Evolutionary conservation across 2,329 filamentous ascomycete genomes (phyloP).

Genomic region (Cordyceps militaris): DNA sequence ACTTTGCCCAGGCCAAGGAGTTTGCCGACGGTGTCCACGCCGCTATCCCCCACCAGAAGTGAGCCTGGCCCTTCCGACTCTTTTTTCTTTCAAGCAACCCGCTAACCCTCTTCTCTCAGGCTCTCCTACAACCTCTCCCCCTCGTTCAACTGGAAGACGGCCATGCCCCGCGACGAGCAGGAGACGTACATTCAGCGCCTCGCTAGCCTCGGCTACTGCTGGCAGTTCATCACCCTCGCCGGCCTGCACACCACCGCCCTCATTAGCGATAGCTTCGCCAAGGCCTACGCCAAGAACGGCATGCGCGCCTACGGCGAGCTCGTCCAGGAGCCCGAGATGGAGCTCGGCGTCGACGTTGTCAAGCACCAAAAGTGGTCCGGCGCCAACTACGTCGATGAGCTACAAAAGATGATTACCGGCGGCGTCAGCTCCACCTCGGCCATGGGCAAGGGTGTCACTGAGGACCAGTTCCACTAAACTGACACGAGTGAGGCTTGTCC

Average conservation of each 20-base stretch:
- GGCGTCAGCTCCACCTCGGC: slow-evolving; percentile 87
- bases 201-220: slow-evolving; percentile 85
- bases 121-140: slow-evolving; percentile 97
- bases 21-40: slow-evolving; percentile 92
- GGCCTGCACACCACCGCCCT: slow-evolving; percentile 93
- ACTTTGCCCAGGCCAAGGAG: slow-evolving; percentile 83
- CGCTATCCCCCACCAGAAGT: slow-evolving; percentile 95
- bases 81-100: not conserved
- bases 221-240: slow-evolving; percentile 99
- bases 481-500: not conserved
- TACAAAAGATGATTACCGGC: slow-evolving; percentile 95
- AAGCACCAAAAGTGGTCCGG: slow-evolving; percentile 99
- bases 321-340: slow-evolving; percentile 97
- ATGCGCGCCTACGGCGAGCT: slow-evolving; percentile 98
- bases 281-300: slow-evolving; percentile 70
- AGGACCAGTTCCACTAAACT: slow-evolving; percentile 80
- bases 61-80: slow-evolving; percentile 28
- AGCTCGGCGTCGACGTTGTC: slow-evolving; percentile 81
- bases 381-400: slow-evolving; percentile 86
- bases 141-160: slow-evolving; percentile 99
- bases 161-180: slow-evolving; percentile 82
- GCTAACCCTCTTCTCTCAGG: slow-evolving; percentile 36
- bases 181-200: slow-evolving; percentile 95
- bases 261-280: slow-evolving; percentile 81
- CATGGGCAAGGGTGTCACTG: slow-evolving; percentile 96